Base-by-base conservation (phyloP, 306 rosid genomes). In the Cyamopsis tetragonoloba region DNA sequence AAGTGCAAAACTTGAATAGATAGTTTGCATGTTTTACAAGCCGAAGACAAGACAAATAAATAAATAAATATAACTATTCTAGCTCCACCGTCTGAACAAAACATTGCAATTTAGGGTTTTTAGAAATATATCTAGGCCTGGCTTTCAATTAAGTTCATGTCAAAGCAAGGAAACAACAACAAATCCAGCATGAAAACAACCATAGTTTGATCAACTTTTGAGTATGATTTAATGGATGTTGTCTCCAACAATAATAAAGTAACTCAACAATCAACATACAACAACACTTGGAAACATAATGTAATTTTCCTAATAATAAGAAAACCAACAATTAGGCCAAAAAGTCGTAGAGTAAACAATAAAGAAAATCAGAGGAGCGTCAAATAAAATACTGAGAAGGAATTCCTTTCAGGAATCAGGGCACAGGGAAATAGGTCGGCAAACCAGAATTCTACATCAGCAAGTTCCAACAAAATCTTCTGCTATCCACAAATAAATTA, bases 401-500 rank as follows among this genome's bases (percentile, higher is more conserved):
- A 32, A 42, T 34, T 56, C 17, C 68, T 44, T 22, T 47, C 17
- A 14, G 19, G 60, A 41, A 14, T 47, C 17, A 14, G 19, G 60
- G 51, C 26, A 23, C 31, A 26, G 9, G 17, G 17, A 35, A 12
- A 22, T 12, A 19, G 4, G 51, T 50, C 56, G 42, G 41, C 68
- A 49, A 61, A 61, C 18, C 50, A 22, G 11, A 71, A 48, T 26
- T 48, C 62, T 28, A 70, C 46, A 24, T 30, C 70, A 49, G 63
- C 46, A 34, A 18, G 46, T 32, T 47, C 63, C 28, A 10, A 48
- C 49, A 69, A 75, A 67, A 30, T n/a, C 12, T 14, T 20, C 43
- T 4, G 77, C 43, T 42, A 65, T 56, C 54, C 55, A 62, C 69
- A 34, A 41, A 74, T 19, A 54, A 20, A 6, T 22, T 55, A 51